A percentile compares a stretch with the other conserved stretches of the same genome.
Evolutionary conservation across 2,329 filamentous ascomycete genomes (phyloP).

Genomic region (Tolypocladium tropicale): DNA sequence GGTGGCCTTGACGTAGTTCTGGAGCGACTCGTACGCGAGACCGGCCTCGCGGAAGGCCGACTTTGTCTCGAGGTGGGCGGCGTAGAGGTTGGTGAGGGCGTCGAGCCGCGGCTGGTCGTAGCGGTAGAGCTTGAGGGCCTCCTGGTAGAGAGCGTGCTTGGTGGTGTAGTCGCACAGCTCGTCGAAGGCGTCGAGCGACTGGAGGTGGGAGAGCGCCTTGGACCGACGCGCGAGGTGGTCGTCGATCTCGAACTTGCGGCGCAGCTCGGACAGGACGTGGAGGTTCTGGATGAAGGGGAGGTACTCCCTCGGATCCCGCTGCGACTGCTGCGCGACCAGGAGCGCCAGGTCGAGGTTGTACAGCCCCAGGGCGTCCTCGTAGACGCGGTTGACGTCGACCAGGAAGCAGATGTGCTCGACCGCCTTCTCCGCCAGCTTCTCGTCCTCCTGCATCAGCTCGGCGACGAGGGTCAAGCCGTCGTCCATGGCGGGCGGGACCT

Average conservation of each 20-base stretch:
- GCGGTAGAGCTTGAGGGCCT: constrained; percentile 71
- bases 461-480: constrained; percentile 74
- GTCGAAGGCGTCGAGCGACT: constrained; percentile 62
- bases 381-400: constrained; percentile 83
- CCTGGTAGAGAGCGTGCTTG: constrained; percentile 70
- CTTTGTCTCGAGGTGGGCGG: constrained; percentile 60
- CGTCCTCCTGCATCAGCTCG: constrained; percentile 56
- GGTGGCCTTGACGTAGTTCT: constrained; percentile 63
- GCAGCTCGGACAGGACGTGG: constrained; percentile 59
- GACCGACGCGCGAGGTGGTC: constrained; percentile 67
- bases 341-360: constrained; percentile 88
- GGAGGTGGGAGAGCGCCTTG: constrained; percentile 72
- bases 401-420: constrained; percentile 97
- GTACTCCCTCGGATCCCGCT: constrained; percentile 92
- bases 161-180: constrained; percentile 69
- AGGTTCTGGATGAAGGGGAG: constrained; percentile 87
- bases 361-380: constrained; percentile 79
- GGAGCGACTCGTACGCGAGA: constrained; percentile 80
- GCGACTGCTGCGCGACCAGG: constrained; percentile 87
- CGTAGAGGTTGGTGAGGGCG: constrained; percentile 68
- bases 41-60: constrained; percentile 81
- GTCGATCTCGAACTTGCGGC: constrained; percentile 77
- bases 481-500: constrained; percentile 79
- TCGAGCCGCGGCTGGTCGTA: constrained; percentile 62
- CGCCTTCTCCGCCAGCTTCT: constrained; percentile 70